phyloP scores from a whole-genome alignment of 805 yeast species.

The Clavispora fructus region DNA sequence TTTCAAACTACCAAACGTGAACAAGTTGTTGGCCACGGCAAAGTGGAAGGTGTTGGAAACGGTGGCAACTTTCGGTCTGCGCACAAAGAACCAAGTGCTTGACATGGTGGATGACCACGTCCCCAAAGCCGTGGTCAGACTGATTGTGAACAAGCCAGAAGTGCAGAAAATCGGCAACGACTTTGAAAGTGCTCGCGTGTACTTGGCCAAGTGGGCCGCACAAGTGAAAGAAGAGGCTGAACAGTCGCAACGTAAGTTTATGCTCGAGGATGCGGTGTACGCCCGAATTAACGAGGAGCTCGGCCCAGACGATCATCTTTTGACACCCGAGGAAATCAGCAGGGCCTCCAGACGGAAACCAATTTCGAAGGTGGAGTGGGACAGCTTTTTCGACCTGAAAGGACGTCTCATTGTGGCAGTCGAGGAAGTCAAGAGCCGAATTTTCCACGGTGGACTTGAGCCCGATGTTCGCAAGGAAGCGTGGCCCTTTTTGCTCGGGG shows the following conservation, averaged over 20 bases:
- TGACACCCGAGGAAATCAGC: slow-evolving; percentile 56
- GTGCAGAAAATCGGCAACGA: slow-evolving; percentile 80
- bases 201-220: slow-evolving; percentile 94
- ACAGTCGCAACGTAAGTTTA: slow-evolving; percentile 45
- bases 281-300: slow-evolving; percentile 54
- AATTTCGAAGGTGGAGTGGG: slow-evolving; percentile 75
- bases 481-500: slow-evolving; percentile 81
- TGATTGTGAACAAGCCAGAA: slow-evolving; percentile 65
- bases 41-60: slow-evolving; percentile 85
- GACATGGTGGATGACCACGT: slow-evolving; percentile 59
- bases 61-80: slow-evolving; percentile 68
- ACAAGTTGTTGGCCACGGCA: slow-evolving; percentile 55
- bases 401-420: slow-evolving; percentile 74
- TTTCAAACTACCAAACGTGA: slow-evolving; percentile 25
- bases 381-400: slow-evolving; percentile 68
- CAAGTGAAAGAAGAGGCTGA: slow-evolving; percentile 89
- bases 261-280: slow-evolving; percentile 57
- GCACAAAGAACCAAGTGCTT: slow-evolving; percentile 48
- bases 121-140: slow-evolving; percentile 53
- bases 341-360: slow-evolving; percentile 62
- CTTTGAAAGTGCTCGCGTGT: slow-evolving; percentile 87
- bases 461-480: slow-evolving; percentile 59
- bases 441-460: slow-evolving; percentile 86
- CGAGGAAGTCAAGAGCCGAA: slow-evolving; percentile 70
- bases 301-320: slow-evolving; percentile 40